phyloP scores from a whole-genome alignment of 1,284 basidiomycete species.

The Apiotrichum sp. region DNA sequence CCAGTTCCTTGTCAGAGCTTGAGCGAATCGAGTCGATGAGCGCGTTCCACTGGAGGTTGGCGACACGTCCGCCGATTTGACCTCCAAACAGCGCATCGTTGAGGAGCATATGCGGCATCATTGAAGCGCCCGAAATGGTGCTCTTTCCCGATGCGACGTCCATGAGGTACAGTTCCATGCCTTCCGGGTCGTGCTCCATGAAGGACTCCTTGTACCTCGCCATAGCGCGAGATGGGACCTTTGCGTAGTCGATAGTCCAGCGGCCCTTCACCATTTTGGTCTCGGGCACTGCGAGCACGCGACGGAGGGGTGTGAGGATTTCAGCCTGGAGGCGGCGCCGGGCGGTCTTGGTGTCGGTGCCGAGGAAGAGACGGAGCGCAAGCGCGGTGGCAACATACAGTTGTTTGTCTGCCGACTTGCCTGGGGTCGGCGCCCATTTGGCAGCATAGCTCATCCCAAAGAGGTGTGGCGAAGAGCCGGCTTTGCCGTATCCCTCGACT shows the following conservation, averaged over 20 bases:
- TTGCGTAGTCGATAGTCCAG: conserved; percentile 52
- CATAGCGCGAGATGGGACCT: conserved; percentile 60
- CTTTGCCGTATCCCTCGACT: conserved; percentile 4
- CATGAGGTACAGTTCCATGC: conserved; percentile 56
- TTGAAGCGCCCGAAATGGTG: conserved; percentile 24
- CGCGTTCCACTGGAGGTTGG: conserved; percentile 61
- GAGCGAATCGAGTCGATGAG: conserved; percentile 55
- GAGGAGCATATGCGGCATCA: conserved; percentile 29
- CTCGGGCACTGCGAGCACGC: conserved; percentile 52
- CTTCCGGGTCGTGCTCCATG: conserved; percentile 54
- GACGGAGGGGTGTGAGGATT: conserved; percentile 54
- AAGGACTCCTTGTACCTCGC: conserved; percentile 54
- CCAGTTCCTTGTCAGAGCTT: conserved; percentile 50
- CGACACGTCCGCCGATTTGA: conserved; percentile 38
- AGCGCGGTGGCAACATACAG: conserved; percentile 62
- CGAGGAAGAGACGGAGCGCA: conserved; percentile 51
- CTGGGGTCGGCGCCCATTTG: conserved; percentile 65
- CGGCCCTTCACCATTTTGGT: conserved; percentile 52
- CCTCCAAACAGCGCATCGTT: conserved; percentile 10
- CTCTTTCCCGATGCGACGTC: conserved; percentile 53
- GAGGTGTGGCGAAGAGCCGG: conserved; percentile 38
- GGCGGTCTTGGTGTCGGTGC: conserved; percentile 25
- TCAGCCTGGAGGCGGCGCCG: conserved; percentile 38
- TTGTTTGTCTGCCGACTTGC: conserved; percentile 56
- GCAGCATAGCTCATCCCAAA: conserved; percentile 54